Percentiles rank a stretch among this genome's conserved stretches.
phyloP scores from a whole-genome alignment of 2,329 filamentous ascomycete genomes.

The Exophiala oligosperma region DNA sequence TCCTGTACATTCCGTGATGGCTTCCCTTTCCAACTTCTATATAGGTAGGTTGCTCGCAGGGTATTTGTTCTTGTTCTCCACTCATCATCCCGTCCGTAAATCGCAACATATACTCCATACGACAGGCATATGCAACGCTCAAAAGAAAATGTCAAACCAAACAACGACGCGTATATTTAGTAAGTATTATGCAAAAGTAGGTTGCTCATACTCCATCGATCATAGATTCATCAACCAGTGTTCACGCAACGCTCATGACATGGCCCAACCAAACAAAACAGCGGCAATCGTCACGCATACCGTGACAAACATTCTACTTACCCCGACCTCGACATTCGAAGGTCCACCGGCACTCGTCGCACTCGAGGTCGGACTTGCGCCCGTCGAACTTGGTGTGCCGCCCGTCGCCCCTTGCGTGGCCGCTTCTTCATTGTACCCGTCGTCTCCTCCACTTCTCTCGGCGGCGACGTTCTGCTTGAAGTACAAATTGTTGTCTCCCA shows the following conservation, averaged over 20 bases:
- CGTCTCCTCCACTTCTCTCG: constrained; percentile 17
- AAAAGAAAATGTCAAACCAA: not conserved
- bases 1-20: too few relatives aligned
- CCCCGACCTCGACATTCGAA: constrained; percentile 13
- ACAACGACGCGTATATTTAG: not conserved
- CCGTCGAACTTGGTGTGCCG: constrained; percentile 16
- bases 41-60: too few relatives aligned
- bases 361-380: constrained; percentile 5
- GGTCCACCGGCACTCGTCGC: constrained; percentile 4
- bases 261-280: constrained; percentile 20
- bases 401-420: constrained; percentile 27
- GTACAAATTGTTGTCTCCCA: constrained; percentile 26
- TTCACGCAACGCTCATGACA: constrained; percentile 14
- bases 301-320: constrained; percentile 10
- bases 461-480: constrained; percentile 28
- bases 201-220: not conserved
- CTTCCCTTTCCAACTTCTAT: too few relatives aligned
- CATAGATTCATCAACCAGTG: not conserved
- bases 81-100: too few relatives aligned
- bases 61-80: too few relatives aligned
- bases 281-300: constrained; percentile 21
- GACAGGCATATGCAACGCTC: too few relatives aligned
- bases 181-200: not conserved
- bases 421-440: constrained; percentile 18
- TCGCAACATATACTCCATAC: too few relatives aligned